Percentiles rank a stretch among this genome's conserved stretches.
Evolutionary conservation across 371 early-diverging fungal species (phyloP).

Genomic region (Smittium mucronatum): DNA sequence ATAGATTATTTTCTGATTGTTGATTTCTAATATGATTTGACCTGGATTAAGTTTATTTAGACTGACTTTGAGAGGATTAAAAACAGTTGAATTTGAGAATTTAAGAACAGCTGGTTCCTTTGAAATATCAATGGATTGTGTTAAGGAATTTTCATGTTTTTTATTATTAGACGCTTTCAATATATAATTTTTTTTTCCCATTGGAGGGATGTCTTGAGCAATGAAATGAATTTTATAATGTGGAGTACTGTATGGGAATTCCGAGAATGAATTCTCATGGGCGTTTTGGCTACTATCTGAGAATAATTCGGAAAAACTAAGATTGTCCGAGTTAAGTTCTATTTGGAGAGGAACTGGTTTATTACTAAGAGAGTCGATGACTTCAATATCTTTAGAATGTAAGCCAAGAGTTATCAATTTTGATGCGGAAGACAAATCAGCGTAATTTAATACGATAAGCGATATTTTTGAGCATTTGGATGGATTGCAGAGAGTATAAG

Average conservation of each 20-base stretch:
- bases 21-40: conserved; percentile 11
- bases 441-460: not conserved
- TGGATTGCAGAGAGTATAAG: not conserved
- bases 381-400: not conserved
- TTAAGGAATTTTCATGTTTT: not conserved
- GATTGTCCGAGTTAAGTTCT: conserved; percentile 16
- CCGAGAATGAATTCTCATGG: no score
- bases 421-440: not conserved
- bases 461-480: not conserved
- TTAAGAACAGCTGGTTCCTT: not conserved
- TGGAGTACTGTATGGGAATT: not conserved
- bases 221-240: conserved; percentile 19
- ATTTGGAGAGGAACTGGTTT: conserved; percentile 16
- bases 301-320: conserved; percentile 5
- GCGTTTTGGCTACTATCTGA: conserved; percentile 13
- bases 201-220: conserved; percentile 18
- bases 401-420: not conserved
- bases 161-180: not conserved
- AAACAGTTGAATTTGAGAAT: not conserved
- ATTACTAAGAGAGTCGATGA: conserved; percentile 16
- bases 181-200: conserved; percentile 16
- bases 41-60: not conserved
- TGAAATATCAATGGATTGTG: not conserved
- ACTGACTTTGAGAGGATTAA: not conserved
- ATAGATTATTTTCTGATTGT: conserved; percentile 15